Percentiles rank a stretch among this genome's conserved stretches.
phyloP scores from a whole-genome alignment of 2,329 filamentous ascomycete genomes.

The Coniella vitis region DNA sequence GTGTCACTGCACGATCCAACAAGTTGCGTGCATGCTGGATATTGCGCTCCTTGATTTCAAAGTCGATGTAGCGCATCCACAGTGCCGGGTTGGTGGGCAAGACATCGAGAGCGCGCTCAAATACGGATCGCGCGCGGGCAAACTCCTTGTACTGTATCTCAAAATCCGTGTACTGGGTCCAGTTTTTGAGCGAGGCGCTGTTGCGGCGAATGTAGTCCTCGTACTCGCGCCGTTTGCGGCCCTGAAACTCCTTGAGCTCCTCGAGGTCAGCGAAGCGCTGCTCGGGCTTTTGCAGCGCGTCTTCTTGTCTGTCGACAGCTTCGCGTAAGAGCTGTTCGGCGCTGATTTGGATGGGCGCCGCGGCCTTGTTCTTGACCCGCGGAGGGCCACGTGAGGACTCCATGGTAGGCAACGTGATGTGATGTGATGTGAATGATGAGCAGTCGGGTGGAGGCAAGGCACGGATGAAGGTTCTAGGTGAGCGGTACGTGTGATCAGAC shows the following conservation, averaged over 20 bases:
- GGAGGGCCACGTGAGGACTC: conserved; percentile 87
- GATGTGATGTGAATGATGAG: neutral
- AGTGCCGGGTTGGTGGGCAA: conserved; percentile 79
- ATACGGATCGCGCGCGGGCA: conserved; percentile 81
- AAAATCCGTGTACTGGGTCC: conserved; percentile 96
- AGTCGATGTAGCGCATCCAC: conserved; percentile 91
- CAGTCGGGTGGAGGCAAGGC: neutral
- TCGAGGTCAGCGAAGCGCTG: conserved; percentile 95
- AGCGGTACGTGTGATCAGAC: neutral
- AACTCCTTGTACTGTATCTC: conserved; percentile 98
- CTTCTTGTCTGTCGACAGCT: conserved; percentile 93
- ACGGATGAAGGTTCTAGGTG: neutral
- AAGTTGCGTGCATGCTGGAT: conserved; percentile 96
- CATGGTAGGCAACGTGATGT: conserved; percentile 52
- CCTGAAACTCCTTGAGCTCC: conserved; percentile 96
- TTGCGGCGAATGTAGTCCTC: conserved; percentile 97
- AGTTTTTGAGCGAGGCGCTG: conserved; percentile 94
- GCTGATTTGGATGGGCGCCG: conserved; percentile 84
- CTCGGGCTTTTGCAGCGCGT: conserved; percentile 78
- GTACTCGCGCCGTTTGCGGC: conserved; percentile 90
- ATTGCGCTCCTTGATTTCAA: conserved; percentile 85
- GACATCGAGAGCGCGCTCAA: conserved; percentile 89
- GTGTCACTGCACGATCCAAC: conserved; percentile 88
- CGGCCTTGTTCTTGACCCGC: conserved; percentile 96
- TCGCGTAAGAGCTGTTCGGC: conserved; percentile 96